Evolutionary conservation across 2,329 filamentous ascomycete genomes (phyloP).

Genomic region (Talaromyces amestolkiae): DNA sequence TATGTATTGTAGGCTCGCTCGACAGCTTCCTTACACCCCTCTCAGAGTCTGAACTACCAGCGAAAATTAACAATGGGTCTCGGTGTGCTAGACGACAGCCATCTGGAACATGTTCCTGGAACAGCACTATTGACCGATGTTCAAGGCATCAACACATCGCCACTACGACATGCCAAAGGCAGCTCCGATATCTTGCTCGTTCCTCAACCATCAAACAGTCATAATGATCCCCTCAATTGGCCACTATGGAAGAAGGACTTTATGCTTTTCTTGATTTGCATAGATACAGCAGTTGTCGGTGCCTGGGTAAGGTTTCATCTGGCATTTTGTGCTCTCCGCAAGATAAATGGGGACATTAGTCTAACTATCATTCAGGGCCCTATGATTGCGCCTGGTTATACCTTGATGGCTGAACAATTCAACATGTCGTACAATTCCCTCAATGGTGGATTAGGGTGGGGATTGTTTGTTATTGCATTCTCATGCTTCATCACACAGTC

Average conservation of each 20-base stretch:
- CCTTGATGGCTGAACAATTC: not conserved
- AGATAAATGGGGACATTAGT: not conserved
- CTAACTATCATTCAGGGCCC: not conserved
- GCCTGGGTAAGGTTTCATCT: not conserved
- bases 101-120: constrained; percentile 31
- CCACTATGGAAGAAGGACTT: constrained; percentile 40
- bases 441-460: not conserved
- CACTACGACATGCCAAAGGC: constrained; percentile 19
- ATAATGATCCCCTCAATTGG: constrained; percentile 33
- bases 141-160: constrained; percentile 27
- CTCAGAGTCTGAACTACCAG: not conserved
- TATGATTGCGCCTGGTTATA: not conserved
- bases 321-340: not conserved
- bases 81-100: constrained; percentile 30
- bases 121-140: constrained; percentile 23
- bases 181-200: not conserved
- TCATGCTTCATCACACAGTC: not conserved
- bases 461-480: not conserved
- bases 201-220: constrained; percentile 19
- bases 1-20: not conserved
- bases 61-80: constrained; percentile 26
- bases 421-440: not conserved
- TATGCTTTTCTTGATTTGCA: constrained; percentile 39
- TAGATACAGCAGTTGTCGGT: constrained; percentile 34
- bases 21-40: not conserved